Conservation (phyloP, 805 yeast species). For the Hanseniaspora occidentalis region DNA sequence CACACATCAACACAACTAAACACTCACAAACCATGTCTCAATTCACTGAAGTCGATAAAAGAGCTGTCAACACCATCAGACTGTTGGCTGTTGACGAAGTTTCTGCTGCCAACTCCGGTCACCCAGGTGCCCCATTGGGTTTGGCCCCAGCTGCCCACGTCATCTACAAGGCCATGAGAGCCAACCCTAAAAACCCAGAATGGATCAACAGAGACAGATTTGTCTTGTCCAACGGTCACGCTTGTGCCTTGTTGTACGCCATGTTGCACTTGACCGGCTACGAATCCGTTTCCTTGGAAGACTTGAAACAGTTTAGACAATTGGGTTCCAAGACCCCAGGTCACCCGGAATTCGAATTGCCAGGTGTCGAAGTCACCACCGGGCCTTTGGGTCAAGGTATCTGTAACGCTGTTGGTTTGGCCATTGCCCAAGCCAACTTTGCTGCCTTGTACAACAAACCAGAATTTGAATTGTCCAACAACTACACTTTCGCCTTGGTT, state of each 20-base stretch:
- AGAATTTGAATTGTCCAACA: slow-evolving; percentile 56
- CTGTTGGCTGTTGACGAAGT: slow-evolving; percentile 79
- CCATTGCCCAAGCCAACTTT: slow-evolving; percentile 83
- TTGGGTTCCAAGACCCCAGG: slow-evolving; percentile 89
- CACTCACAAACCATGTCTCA: slow-evolving; percentile 18
- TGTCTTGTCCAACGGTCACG: slow-evolving; percentile 92
- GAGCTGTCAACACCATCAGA: slow-evolving; percentile 81
- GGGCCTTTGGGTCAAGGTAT: slow-evolving; percentile 99
- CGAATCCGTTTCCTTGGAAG: slow-evolving; percentile 59
- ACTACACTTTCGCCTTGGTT: slow-evolving; percentile 63
- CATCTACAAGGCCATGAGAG: slow-evolving; percentile 64
- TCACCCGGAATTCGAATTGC: slow-evolving; percentile 87
- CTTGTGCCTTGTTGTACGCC: slow-evolving; percentile 79
- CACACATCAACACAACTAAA: neutral
- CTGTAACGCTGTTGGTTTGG: slow-evolving; percentile 90
- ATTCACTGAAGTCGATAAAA: slow-evolving; percentile 48
- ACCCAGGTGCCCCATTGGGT: slow-evolving; percentile 99
- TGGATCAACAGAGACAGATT: slow-evolving; percentile 96
- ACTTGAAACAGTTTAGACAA: slow-evolving; percentile 83
- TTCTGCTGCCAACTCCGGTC: slow-evolving; percentile 86
- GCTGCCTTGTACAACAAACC: slow-evolving; percentile 94
- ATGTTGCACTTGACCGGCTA: slow-evolving; percentile 79
- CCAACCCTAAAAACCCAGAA: slow-evolving; percentile 82
- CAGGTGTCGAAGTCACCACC: slow-evolving; percentile 94
- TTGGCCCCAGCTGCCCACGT: slow-evolving; percentile 93